phyloP scores from a whole-genome alignment of 2,329 filamentous ascomycete genomes.

The Dothiorella sarmentorum region DNA sequence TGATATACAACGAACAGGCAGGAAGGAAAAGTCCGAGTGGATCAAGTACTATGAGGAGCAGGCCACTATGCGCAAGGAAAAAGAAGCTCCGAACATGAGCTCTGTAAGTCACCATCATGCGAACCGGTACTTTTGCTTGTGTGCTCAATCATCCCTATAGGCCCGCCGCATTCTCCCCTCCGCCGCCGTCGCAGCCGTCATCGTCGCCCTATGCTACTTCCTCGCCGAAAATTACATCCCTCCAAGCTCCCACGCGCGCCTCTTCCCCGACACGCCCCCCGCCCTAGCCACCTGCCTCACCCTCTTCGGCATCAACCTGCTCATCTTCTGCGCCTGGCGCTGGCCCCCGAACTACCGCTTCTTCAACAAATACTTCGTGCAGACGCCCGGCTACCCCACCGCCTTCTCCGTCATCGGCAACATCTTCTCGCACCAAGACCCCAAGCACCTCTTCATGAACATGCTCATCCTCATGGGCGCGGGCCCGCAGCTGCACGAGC shows the following conservation, averaged over 20 bases:
- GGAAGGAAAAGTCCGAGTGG: conserved; percentile 27
- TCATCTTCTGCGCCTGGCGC: conserved; percentile 59
- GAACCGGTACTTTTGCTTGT: too few relatives aligned
- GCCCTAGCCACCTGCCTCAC: conserved; percentile 50
- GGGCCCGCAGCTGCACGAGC: conserved; percentile 48
- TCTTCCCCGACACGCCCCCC: conserved; percentile 33
- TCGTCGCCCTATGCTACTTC: conserved; percentile 25
- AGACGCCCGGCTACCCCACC: conserved; percentile 62
- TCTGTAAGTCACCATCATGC: conserved; percentile 24
- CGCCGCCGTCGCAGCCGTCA: conserved; percentile 29
- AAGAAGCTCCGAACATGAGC: conserved; percentile 32
- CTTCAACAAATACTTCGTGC: conserved; percentile 66
- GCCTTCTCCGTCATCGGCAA: conserved; percentile 61
- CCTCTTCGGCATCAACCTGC: conserved; percentile 59
- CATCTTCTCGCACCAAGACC: conserved; percentile 65
- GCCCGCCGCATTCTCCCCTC: conserved; percentile 34
- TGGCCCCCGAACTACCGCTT: conserved; percentile 62
- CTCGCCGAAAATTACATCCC: conserved; percentile 34
- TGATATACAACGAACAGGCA: not conserved
- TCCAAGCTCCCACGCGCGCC: conserved; percentile 29
- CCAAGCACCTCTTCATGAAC: conserved; percentile 62
- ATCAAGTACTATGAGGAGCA: conserved; percentile 28
- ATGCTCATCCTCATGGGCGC: conserved; percentile 64
- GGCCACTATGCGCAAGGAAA: conserved; percentile 25
- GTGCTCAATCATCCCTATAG: conserved; percentile 22